Evolutionary conservation across 1,139 yeast genomes (phyloP).

Genomic region (Scheffersomyces lignicola): DNA sequence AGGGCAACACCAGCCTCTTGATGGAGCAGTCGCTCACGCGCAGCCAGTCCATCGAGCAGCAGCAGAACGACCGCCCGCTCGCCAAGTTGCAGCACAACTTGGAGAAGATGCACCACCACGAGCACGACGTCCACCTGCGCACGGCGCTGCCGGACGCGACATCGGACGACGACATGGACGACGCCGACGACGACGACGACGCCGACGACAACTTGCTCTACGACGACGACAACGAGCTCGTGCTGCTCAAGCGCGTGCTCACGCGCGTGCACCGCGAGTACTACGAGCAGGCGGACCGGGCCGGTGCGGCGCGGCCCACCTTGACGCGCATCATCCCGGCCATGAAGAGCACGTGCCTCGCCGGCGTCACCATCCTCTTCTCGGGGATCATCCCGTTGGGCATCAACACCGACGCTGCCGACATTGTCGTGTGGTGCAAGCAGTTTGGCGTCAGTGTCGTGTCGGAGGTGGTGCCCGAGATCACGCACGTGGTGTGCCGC

Average conservation of each 20-base stretch:
- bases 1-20: conserved; percentile 43
- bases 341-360: conserved; percentile 67
- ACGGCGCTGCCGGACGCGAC: conserved; percentile 14
- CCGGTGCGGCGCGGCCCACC: conserved; percentile 43
- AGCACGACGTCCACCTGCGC: conserved; percentile 21
- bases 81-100: conserved; percentile 80
- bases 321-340: conserved; percentile 68
- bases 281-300: conserved; percentile 48
- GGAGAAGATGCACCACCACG: conserved; percentile 51
- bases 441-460: conserved; percentile 91
- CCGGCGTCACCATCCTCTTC: conserved; percentile 70
- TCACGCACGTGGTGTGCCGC: conserved; percentile 86
- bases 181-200: conserved; percentile 33
- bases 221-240: conserved; percentile 82
- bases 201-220: conserved; percentile 59
- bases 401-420: conserved; percentile 65
- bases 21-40: conserved; percentile 58
- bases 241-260: conserved; percentile 62
- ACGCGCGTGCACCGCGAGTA: conserved; percentile 64
- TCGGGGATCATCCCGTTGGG: conserved; percentile 88
- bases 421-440: conserved; percentile 87
- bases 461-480: conserved; percentile 66
- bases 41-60: conserved; percentile 61
- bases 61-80: conserved; percentile 73
- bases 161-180: conserved; percentile 13